Evolutionary conservation across 2,329 filamentous ascomycete genomes (phyloP).

Genomic region (Paraphaeosphaeria sporulosa): DNA sequence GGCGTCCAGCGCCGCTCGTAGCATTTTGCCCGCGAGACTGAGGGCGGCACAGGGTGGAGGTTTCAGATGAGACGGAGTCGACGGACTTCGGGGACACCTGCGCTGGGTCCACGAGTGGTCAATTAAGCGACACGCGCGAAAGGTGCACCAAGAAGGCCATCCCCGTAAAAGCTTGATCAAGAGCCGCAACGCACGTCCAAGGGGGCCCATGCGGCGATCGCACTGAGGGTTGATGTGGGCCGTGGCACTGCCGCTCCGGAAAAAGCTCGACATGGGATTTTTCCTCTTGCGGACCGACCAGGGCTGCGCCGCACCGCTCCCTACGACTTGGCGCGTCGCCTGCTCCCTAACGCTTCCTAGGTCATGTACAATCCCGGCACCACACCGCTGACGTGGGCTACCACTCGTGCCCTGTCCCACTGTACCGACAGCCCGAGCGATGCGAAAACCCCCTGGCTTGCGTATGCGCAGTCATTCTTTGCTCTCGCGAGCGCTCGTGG

Average conservation of each 20-base stretch:
- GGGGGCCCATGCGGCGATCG: constrained; percentile 12
- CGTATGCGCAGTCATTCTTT: constrained; percentile 3
- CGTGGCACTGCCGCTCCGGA: constrained; percentile 11
- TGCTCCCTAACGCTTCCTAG: constrained; percentile 11
- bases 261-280: constrained; percentile 6
- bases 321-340: constrained; percentile 9
- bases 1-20: neutral
- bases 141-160: neutral
- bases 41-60: constrained; percentile 2
- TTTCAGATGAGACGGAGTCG: constrained; percentile 9
- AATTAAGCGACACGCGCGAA: constrained; percentile 4
- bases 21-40: neutral
- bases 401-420: neutral
- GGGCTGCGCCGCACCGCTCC: constrained; percentile 8
- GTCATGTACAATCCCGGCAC: constrained; percentile 14
- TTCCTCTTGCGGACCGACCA: constrained; percentile 10
- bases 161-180: constrained; percentile 13
- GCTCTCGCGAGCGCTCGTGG: neutral
- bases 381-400: constrained; percentile 13
- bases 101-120: neutral
- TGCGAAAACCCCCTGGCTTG: constrained; percentile 3
- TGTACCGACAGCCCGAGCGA: neutral
- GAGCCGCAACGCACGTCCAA: constrained; percentile 11
- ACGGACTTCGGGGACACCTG: constrained; percentile 8
- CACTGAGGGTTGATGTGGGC: neutral